Evolutionary conservation across 2,329 filamentous ascomycete species (phyloP), one percentile per base, ranked within the genome.

Genomic region (Colletotrichum scovillei): DNA sequence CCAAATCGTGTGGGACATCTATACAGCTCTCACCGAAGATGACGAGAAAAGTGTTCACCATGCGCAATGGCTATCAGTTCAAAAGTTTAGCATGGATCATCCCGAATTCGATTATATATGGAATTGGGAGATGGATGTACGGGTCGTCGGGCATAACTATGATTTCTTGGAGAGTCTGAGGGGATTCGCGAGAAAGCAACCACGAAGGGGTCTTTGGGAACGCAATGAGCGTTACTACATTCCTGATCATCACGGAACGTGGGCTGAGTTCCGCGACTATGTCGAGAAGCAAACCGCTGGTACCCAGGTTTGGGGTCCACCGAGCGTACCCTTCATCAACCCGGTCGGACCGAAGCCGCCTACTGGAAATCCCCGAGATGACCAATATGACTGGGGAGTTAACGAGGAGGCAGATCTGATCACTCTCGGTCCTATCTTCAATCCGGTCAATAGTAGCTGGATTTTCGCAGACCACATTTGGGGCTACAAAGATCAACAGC

Each of bases 101-200:
- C 93, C 93, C 0, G 91, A 96, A 77, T 97, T 94, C 76, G 93
- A 95, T 76, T 95, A 89, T 77, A 88, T 95, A 76, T 97, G 94
- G 93, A 95, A 96, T 81, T 95, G 93, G 94, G 94, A 97, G 80
- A 93, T 95, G 83, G 94, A 97, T 79, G 91, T 92, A 38, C 89
- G 94, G 62, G 92, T 93, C 78, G 94, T 91, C 0, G 94, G 94
- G 7, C 93, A 96, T 75, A 92, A 95, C 83, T 95, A 96, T 81
- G 92, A 95, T 77, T 90, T 96, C 76, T 89, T 95, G 57, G 88
- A 92, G 76, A 91, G 91, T 73, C 82, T 95, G 12, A 82, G 84
- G 22, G 82, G 86, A 1, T 94, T 94, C 83, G 89, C 89, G 26
- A 89, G 87, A 80, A 88, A 87, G 73, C 92, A 94, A 81, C 93